Base-by-base conservation (phyloP, 164 flowering plant species). In the Berberis thunbergii region DNA sequence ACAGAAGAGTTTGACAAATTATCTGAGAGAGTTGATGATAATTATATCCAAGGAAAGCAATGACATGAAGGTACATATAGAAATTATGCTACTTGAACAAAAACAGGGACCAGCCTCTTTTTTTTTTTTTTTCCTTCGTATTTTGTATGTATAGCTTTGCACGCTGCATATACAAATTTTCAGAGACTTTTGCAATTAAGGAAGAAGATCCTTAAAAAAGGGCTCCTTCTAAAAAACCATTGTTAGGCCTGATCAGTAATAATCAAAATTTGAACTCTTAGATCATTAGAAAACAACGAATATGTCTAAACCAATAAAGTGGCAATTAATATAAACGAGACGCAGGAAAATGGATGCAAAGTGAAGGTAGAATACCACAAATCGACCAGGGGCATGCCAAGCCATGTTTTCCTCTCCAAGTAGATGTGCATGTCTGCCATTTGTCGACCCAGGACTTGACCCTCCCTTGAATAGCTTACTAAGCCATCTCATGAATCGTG, bases 401-500 rank as follows among this genome's bases (percentile, higher is more conserved):
- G 73, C 76, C 86, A 79, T 84, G 78, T 80, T 88, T 68, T 83
- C 97, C 45, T 87, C 97, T 7, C 84, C 96, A 12, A 81, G 70
- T 67, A 81, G 78, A 12, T 41, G 57, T 26, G 6, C 91, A 64
- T 61, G 76, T 45, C 69, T 75, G 41, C 81, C 78, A 48, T 71
- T 57, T 26, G 63, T 61, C 0, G 70, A 65, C 7, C 76, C 76
- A 3, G 76, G 70, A 60, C 50, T 65, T 1, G 83, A 69, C 8
- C 87, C 80, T 45, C 74, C 75, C 57, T 83, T 86, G 65, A 94
- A 94, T 42, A 94, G 43, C 81, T 85, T 91, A 70, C 86, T 67
- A 60, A 94, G 71, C 98, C 98, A 91, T 77, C 75, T 94, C 89
- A 91, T 83, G 54, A 88, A 73, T 26, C 91, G 71, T 8, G 88